These are phyloP conservation scores for Plenodomus biglobosus DNA, from an alignment of 2,329 filamentous ascomycete species.

Conservation along the genomic window DNA sequence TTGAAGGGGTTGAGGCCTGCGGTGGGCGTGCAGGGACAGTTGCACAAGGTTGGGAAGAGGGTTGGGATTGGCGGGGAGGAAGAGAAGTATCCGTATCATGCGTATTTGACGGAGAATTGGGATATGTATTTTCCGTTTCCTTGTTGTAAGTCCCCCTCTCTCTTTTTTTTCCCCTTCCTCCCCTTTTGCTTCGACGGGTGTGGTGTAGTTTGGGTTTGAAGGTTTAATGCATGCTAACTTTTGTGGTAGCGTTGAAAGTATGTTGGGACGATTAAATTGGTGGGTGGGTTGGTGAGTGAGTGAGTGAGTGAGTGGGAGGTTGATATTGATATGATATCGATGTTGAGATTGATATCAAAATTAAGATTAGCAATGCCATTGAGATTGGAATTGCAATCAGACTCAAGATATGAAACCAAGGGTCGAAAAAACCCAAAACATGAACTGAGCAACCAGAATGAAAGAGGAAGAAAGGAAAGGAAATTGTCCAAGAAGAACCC, in stretches of 20 bases:
- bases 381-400: too few relatives aligned
- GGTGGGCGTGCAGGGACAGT: constrained; percentile 41
- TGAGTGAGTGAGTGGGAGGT: too few relatives aligned
- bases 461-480: too few relatives aligned
- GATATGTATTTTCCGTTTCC: constrained; percentile 52
- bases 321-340: too few relatives aligned
- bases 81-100: constrained; percentile 44
- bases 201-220: too few relatives aligned
- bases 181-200: background rate
- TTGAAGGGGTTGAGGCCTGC: constrained; percentile 46
- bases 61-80: constrained; percentile 22
- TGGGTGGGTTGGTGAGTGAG: too few relatives aligned
- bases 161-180: background rate
- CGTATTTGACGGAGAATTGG: constrained; percentile 53
- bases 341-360: too few relatives aligned
- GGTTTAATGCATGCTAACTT: constrained; percentile 9
- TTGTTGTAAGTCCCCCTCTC: constrained; percentile 44
- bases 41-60: constrained; percentile 48
- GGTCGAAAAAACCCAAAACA: too few relatives aligned
- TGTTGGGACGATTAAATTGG: constrained; percentile 29
- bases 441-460: too few relatives aligned
- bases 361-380: too few relatives aligned
- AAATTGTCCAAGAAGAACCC: too few relatives aligned
- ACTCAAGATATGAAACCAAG: too few relatives aligned
- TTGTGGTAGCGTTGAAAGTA: constrained; percentile 29